Base-by-base conservation (phyloP, 805 yeast genomes). In the Lachancea sp. region DNA sequence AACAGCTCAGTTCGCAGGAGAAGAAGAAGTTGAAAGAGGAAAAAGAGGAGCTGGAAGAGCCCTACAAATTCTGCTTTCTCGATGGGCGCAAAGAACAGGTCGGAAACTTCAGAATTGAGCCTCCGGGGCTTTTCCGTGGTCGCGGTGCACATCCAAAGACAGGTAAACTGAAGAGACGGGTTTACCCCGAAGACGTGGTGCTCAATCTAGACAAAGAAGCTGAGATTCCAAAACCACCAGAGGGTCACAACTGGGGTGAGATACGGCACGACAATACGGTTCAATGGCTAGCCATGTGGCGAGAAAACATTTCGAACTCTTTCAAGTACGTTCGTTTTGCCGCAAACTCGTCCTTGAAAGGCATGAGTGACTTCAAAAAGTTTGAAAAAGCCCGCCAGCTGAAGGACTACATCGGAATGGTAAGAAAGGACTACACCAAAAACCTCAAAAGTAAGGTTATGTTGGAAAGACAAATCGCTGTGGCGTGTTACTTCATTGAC, bases 91-190 rank as follows among this genome's bases (percentile, higher is more conserved):
- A 77, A 57, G 96, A 91, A 59, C 90, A 82, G 56, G 95, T 91
- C 26, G 97, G 97, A 19, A 91, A 91, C 62, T 91, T 91, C 64
- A 73, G 91, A 59, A 82, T 91, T 40, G 99, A 91, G 71, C 98
- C 98, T 27, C 98, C 99, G 0, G 97, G 95, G 1, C 69, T 91
- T 45, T 91, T 90, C 62, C 75, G 97, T 65, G 99, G 98, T 36
- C 85, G 98, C 65, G 98, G 97, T 58, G 89, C 91, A 0, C 98
- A 90, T 63, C 98, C 98, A 15, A 88, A 85, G 63, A 90, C 97
- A 1, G 99, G 99, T 36, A 86, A 83, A 60, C 67, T 89, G 46
- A 91, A 91, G 62, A 78, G 82, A 56, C 75, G 99, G 52, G 96
- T 91, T 13, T 65, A 65, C 44, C 96, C 99, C 1, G 97, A 91